phyloP scores from a whole-genome alignment of 768 basidiomycete genomes.

The Suillus occidentalis region DNA sequence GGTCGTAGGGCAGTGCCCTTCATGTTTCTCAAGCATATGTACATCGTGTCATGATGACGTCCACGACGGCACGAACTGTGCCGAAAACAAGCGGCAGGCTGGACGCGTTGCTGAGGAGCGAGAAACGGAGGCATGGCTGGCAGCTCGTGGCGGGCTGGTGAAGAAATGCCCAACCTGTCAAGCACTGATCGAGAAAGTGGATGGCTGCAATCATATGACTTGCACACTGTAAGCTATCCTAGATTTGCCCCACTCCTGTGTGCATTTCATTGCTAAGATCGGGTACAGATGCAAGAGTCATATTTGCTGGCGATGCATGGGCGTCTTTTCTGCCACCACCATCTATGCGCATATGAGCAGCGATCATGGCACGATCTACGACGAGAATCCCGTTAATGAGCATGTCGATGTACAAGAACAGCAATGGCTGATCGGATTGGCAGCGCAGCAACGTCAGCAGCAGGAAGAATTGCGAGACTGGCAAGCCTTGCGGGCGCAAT shows the following conservation, averaged over 20 bases:
- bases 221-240: slow-evolving; percentile 42
- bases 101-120: slow-evolving; percentile 45
- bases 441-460: slow-evolving; percentile 13
- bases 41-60: slow-evolving; percentile 56
- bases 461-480: background rate
- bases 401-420: slow-evolving; percentile 23
- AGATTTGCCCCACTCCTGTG: no score
- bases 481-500: background rate
- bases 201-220: slow-evolving; percentile 80
- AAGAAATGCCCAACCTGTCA: slow-evolving; percentile 74
- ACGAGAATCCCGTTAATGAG: slow-evolving; percentile 11
- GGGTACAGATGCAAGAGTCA: slow-evolving; percentile 62
- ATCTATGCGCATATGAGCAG: slow-evolving; percentile 41
- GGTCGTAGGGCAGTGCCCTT: slow-evolving; percentile 57
- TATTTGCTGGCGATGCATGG: slow-evolving; percentile 70
- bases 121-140: slow-evolving; percentile 61
- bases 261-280: background rate
- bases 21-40: slow-evolving; percentile 67
- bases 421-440: slow-evolving; percentile 17
- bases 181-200: slow-evolving; percentile 63
- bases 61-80: slow-evolving; percentile 65
- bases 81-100: slow-evolving; percentile 32
- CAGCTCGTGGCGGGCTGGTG: slow-evolving; percentile 50
- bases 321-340: slow-evolving; percentile 31
- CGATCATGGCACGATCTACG: slow-evolving; percentile 33